These are phyloP conservation scores for Rhizophora mangle DNA, from an alignment of 345 rosid species.

Conservation along the genomic window DNA sequence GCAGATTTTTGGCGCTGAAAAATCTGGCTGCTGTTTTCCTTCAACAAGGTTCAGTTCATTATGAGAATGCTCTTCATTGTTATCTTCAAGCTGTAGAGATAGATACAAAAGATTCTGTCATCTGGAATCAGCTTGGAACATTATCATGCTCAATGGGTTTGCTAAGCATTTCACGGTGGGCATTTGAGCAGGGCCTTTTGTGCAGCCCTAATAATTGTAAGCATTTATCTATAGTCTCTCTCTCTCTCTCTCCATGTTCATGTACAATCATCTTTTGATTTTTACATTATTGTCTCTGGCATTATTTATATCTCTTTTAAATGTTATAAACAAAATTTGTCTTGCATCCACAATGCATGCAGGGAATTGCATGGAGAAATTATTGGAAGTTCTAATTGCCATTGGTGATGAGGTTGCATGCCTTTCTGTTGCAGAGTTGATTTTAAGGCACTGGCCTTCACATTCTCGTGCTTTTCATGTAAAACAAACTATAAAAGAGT, in stretches of 20 bases:
- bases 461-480: slow-evolving; percentile 94
- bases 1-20: slow-evolving; percentile 91
- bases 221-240: slow-evolving; percentile 20
- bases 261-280: neutral
- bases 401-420: slow-evolving; percentile 98
- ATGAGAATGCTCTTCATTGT: slow-evolving; percentile 81
- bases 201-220: slow-evolving; percentile 98
- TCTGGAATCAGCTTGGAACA: slow-evolving; percentile 98
- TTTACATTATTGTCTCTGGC: neutral
- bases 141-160: slow-evolving; percentile 94
- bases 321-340: neutral
- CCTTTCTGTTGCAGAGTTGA: slow-evolving; percentile 85
- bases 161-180: slow-evolving; percentile 92
- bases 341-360: slow-evolving; percentile 18
- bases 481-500: slow-evolving; percentile 68
- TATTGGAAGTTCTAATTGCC: slow-evolving; percentile 96
- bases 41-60: slow-evolving; percentile 76
- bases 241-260: neutral
- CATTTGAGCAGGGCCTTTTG: slow-evolving; percentile 96
- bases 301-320: neutral
- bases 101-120: slow-evolving; percentile 90
- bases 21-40: slow-evolving; percentile 89
- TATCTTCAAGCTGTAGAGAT: slow-evolving; percentile 98
- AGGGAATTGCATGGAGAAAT: slow-evolving; percentile 99
- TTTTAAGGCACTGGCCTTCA: slow-evolving; percentile 97